Conservation (phyloP, 192 early-diverging fungal genomes). For the Coemansia sp. region DNA sequence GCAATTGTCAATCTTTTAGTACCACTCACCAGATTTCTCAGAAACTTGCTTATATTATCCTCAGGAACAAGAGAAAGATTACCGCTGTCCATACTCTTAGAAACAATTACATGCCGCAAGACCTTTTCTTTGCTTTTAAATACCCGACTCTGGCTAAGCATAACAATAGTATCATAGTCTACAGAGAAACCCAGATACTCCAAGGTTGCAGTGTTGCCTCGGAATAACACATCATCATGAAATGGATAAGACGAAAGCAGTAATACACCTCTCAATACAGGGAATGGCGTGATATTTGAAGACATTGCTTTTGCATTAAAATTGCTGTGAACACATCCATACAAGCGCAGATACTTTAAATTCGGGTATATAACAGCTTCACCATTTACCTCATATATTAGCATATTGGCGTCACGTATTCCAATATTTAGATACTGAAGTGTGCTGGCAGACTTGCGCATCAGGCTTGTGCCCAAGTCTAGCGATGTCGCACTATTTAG, state of each 20-base stretch:
- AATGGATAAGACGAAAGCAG: neutral
- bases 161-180: neutral
- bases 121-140: neutral
- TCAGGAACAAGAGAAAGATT: too few relatives aligned
- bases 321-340: too few relatives aligned
- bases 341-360: neutral
- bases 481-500: too few relatives aligned
- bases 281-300: neutral
- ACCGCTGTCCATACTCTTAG: too few relatives aligned
- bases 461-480: neutral
- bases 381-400: neutral
- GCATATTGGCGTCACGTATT: neutral
- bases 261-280: neutral
- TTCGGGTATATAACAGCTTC: neutral
- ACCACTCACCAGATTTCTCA: too few relatives aligned
- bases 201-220: constrained; percentile 5
- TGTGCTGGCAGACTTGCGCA: neutral
- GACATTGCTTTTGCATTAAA: too few relatives aligned
- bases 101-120: neutral
- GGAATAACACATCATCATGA: constrained; percentile 4
- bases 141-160: neutral
- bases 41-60: too few relatives aligned
- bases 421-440: neutral
- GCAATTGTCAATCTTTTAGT: too few relatives aligned
- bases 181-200: neutral